Base-by-base conservation (phyloP, 2,329 filamentous ascomycete genomes). In the Lojkania enalia region DNA sequence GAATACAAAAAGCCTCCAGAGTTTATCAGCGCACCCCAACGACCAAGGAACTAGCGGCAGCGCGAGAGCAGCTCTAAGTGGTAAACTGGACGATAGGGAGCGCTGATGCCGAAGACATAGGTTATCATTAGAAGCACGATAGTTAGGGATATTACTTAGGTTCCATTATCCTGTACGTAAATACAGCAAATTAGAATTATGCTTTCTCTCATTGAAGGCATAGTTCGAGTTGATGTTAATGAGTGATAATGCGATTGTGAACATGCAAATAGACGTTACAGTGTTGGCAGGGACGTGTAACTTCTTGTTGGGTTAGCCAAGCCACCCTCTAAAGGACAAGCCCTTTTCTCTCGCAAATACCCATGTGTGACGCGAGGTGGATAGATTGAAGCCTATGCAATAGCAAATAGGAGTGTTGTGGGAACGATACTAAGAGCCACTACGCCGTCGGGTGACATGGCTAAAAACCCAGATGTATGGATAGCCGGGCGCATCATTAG, bases 61-160 rank as follows among this genome's bases (percentile, higher is more conserved):
- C 51, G 44, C 11, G 70, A 69, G 4, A 75, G 61, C 4, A 67
- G 61, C 37, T 68, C 63, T 0, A 67, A 68, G 13, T 66, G 58
- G 18, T 56, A 58, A 35, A 73, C 49, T 31, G 71, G 67, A 25
- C 68, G 61, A 48, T 67, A 71, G 15, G 73, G 58, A 6, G 66
- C 68, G 42, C 66, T 66, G 43, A 74, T 73, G 15, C 59, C 64
- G 42, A 74, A 58, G 33, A 68, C 58, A 59, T 74, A 76, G 11
- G 70, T 71, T 7, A 65, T 67, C 61, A 74, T 66, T 4, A 71
- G 54, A 4, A 65, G 64, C 4, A 68, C 65, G 13, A 69, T 55
- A 38, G 64, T 64, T n/a, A 74, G 62, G 1, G 69, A 71, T 25
- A 72, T 66, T 45, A 74, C 61, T 66, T 31, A 9, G 12, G 9